Percentiles rank a stretch among this genome's conserved stretches.
Evolutionary conservation across 352 stramenopile genomes (phyloP).

Genomic region (Globisporangium canariense): DNA sequence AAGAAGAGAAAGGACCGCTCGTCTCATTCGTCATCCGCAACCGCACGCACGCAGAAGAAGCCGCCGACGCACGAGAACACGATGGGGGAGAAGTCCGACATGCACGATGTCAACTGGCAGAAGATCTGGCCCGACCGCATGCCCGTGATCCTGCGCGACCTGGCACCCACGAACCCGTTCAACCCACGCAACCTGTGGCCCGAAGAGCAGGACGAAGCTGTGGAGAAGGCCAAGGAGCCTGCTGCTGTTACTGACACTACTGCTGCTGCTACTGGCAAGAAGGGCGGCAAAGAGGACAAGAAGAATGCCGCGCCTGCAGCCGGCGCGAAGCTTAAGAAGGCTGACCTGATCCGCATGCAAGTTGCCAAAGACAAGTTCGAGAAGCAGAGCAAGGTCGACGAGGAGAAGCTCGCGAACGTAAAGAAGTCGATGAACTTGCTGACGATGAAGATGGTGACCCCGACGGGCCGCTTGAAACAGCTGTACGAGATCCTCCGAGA

Average conservation of each 20-base stretch:
- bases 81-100: constrained; percentile 71
- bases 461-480: constrained; percentile 76
- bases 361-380: constrained; percentile 84
- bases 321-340: constrained; percentile 75
- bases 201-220: constrained; percentile 56
- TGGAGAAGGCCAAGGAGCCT: constrained; percentile 11
- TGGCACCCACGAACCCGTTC: constrained; percentile 83
- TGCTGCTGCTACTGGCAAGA: neutral
- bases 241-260: neutral
- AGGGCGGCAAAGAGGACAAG: constrained; percentile 35
- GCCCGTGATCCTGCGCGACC: constrained; percentile 82
- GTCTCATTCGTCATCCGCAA: neutral
- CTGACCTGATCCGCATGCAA: constrained; percentile 84
- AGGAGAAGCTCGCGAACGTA: constrained; percentile 86
- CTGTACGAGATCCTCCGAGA: constrained; percentile 84
- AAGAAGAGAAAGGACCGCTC: neutral
- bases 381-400: constrained; percentile 85
- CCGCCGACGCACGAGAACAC: neutral
- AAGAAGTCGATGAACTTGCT: constrained; percentile 81
- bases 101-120: constrained; percentile 88
- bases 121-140: constrained; percentile 88
- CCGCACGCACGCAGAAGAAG: neutral
- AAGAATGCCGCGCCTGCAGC: constrained; percentile 20
- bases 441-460: constrained; percentile 85
- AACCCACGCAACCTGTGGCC: constrained; percentile 86